phyloP scores from a whole-genome alignment of 352 stramenopile species.

The Phytophthora tubulina region DNA sequence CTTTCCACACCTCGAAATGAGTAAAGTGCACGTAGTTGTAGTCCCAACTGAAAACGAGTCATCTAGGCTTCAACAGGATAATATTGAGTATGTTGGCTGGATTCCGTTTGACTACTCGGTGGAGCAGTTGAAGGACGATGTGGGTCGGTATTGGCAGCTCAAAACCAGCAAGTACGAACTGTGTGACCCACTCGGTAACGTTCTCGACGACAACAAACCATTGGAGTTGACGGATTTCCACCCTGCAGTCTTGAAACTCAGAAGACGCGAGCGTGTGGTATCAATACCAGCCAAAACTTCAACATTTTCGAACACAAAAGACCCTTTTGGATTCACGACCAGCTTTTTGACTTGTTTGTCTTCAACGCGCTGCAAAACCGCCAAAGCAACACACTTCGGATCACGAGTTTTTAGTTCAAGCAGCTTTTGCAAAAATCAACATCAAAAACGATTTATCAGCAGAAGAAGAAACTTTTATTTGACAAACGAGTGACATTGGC shows the following conservation, averaged over 20 bases:
- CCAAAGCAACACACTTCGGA: constrained; percentile 46
- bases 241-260: constrained; percentile 30
- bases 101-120: constrained; percentile 58
- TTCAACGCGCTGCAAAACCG: constrained; percentile 67
- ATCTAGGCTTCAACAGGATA: background rate
- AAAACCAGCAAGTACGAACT: constrained; percentile 57
- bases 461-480: constrained; percentile 54
- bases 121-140: constrained; percentile 58
- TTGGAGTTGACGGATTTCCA: constrained; percentile 27
- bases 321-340: constrained; percentile 67
- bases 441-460: constrained; percentile 24
- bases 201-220: constrained; percentile 32
- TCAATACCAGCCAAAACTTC: background rate
- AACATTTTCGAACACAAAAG: background rate
- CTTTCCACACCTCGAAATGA: constrained; percentile 21
- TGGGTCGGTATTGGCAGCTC: constrained; percentile 58
- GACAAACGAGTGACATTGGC: constrained; percentile 43
- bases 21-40: constrained; percentile 35
- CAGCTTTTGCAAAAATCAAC: constrained; percentile 56
- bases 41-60: constrained; percentile 10
- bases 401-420: constrained; percentile 81
- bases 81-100: constrained; percentile 46
- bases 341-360: constrained; percentile 74
- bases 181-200: constrained; percentile 33
- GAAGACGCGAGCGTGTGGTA: constrained; percentile 5